Conservation (phyloP, 352 stramenopile species). For the Pythium aphanidermatum region DNA sequence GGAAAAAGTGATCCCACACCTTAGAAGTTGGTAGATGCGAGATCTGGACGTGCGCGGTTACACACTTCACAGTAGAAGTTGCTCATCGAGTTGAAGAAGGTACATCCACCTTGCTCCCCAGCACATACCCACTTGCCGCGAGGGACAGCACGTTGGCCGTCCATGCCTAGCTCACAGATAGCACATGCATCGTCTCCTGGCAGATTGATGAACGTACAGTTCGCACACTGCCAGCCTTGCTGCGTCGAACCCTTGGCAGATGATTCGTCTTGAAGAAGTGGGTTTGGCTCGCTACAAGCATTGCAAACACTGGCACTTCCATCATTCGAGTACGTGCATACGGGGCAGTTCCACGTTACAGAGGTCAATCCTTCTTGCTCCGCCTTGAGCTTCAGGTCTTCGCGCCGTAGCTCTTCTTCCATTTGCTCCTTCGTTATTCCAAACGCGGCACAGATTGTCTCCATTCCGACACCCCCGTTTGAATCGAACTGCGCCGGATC, state of each 20-base stretch:
- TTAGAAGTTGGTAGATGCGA: conserved; percentile 70
- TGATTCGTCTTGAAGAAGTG: conserved; percentile 26
- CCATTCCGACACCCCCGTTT: conserved; percentile 43
- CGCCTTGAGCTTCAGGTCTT: conserved; percentile 27
- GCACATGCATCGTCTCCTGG: conserved; percentile 59
- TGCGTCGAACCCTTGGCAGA: conserved; percentile 16
- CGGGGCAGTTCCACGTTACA: conserved; percentile 51
- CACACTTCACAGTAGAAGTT: conserved; percentile 90
- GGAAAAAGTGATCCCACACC: background rate
- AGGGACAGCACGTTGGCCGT: conserved; percentile 69
- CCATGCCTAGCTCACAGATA: conserved; percentile 79
- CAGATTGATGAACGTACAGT: conserved; percentile 87
- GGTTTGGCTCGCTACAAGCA: conserved; percentile 61
- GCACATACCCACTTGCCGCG: conserved; percentile 84
- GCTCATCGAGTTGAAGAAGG: conserved; percentile 77
- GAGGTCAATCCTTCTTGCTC: conserved; percentile 11
- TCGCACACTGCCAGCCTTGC: conserved; percentile 72
- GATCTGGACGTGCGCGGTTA: conserved; percentile 73
- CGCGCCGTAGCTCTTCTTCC: conserved; percentile 37
- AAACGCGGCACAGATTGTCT: conserved; percentile 71
- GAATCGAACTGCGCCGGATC: conserved; percentile 40
- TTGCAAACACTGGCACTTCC: conserved; percentile 28
- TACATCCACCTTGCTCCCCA: conserved; percentile 78
- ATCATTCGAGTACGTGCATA: conserved; percentile 82
- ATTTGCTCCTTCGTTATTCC: conserved; percentile 47